Evolutionary conservation across 2,329 filamentous ascomycete genomes (phyloP).

Genomic region (Xylogone sp.): DNA sequence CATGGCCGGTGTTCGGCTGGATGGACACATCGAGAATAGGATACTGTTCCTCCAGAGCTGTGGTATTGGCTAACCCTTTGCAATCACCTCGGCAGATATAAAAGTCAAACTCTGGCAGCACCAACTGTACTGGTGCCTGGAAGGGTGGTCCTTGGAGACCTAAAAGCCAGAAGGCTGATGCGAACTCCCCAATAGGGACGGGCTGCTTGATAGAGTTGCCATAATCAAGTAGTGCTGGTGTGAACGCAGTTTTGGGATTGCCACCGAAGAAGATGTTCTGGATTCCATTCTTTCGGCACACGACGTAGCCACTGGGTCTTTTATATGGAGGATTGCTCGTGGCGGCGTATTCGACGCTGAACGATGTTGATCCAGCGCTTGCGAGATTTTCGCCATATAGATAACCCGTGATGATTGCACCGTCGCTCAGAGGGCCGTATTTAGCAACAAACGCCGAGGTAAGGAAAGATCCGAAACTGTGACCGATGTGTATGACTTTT

Average conservation of each 20-base stretch:
- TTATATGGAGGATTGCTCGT: conserved; percentile 5
- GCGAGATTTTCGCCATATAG: conserved; percentile 2
- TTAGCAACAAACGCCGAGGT: conserved; percentile 45
- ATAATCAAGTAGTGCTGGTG: conserved; percentile 26
- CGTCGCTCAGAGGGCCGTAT: too few species aligned
- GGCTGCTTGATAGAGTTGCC: conserved; percentile 31
- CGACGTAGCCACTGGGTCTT: conserved; percentile 6
- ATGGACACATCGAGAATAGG: too few species aligned
- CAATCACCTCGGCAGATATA: conserved; percentile 34
- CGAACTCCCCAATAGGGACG: conserved; percentile 26
- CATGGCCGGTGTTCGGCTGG: too few species aligned
- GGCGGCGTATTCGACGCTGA: conserved; percentile 5
- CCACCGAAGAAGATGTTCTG: conserved; percentile 31
- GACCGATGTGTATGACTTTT: conserved; percentile 54
- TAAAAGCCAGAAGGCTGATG: conserved; percentile 19
- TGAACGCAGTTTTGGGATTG: conserved; percentile 21
- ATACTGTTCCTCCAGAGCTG: conserved; percentile 12
- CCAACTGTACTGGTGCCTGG: conserved; percentile 29
- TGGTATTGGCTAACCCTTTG: conserved; percentile 17
- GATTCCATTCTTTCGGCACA: conserved; percentile 17
- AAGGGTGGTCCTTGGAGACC: conserved; percentile 22
- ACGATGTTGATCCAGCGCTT: conserved; percentile 5
- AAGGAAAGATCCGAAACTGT: conserved; percentile 58
- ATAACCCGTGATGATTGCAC: neutral
- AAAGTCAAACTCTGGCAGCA: conserved; percentile 30